Percentiles rank a stretch among this genome's conserved stretches.
phyloP scores from a whole-genome alignment of 2,329 filamentous ascomycete genomes.

The Dothideomycetes sp. region DNA sequence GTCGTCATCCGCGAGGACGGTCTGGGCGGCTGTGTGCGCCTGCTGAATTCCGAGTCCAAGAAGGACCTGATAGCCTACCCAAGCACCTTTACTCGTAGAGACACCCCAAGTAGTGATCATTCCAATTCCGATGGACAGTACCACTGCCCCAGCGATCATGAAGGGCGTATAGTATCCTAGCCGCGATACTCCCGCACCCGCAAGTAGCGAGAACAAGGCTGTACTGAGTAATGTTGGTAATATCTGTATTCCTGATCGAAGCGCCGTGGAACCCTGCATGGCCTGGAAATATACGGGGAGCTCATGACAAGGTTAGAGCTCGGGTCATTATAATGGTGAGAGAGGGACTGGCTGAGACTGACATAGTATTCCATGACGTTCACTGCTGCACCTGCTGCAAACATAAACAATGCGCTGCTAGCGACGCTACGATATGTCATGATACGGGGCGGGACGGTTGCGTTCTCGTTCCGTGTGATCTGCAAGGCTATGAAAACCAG shows the following conservation, averaged over 20 bases:
- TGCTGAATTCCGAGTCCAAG: slow-evolving; percentile 36
- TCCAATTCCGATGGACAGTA: slow-evolving; percentile 16
- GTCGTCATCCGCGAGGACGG: slow-evolving; percentile 34
- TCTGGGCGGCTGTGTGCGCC: slow-evolving; percentile 38
- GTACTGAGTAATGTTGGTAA: slow-evolving; percentile 31
- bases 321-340: no score
- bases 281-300: slow-evolving; percentile 22
- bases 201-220: slow-evolving; percentile 11
- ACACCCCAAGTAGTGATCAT: slow-evolving; percentile 24
- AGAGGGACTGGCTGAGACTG: no score
- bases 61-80: slow-evolving; percentile 45
- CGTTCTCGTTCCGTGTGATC: slow-evolving; percentile 12
- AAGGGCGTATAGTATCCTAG: slow-evolving; percentile 16
- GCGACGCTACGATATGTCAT: no score
- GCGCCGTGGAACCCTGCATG: slow-evolving; percentile 16
- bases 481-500: slow-evolving; percentile 11
- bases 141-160: slow-evolving; percentile 10
- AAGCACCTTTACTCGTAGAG: slow-evolving; percentile 29
- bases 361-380: no score
- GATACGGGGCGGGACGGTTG: slow-evolving; percentile 16
- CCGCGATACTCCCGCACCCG: slow-evolving; percentile 13
- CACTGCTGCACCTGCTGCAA: no score
- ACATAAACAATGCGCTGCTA: no score
- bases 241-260: slow-evolving; percentile 34
- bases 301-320: no score